Conservation (phyloP, 2,329 filamentous ascomycete genomes). For the Exserohilum turcica region DNA sequence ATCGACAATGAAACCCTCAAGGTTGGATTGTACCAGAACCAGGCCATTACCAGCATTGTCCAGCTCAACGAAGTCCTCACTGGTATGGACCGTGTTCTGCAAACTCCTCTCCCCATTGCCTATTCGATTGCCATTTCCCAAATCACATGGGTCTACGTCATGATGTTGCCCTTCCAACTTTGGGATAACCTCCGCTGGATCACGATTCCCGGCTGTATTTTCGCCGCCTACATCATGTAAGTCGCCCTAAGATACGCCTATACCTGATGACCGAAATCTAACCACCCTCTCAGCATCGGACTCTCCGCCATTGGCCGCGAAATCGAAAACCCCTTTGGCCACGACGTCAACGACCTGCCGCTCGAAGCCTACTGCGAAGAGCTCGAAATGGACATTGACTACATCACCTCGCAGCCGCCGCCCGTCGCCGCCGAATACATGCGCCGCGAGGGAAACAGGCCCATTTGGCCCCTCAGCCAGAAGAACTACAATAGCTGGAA, state of each 20-base stretch:
- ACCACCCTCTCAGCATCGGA: slow-evolving; percentile 59
- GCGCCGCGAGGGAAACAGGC: slow-evolving; percentile 55
- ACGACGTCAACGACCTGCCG: slow-evolving; percentile 75
- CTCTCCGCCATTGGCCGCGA: slow-evolving; percentile 77
- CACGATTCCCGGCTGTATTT: slow-evolving; percentile 76
- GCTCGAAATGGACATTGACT: slow-evolving; percentile 74
- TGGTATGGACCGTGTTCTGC: slow-evolving; percentile 76
- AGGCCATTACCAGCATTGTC: slow-evolving; percentile 62
- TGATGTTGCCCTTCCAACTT: slow-evolving; percentile 82
- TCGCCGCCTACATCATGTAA: slow-evolving; percentile 76
- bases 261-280: neutral
- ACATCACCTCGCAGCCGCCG: slow-evolving; percentile 65
- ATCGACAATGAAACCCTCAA: slow-evolving; percentile 62
- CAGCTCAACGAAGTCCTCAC: slow-evolving; percentile 73
- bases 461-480: slow-evolving; percentile 61
- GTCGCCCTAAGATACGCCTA: neutral
- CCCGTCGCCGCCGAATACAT: slow-evolving; percentile 61
- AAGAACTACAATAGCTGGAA: slow-evolving; percentile 50
- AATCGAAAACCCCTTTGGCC: slow-evolving; percentile 84
- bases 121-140: slow-evolving; percentile 85
- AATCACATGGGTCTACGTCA: slow-evolving; percentile 83
- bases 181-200: slow-evolving; percentile 68
- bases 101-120: slow-evolving; percentile 79
- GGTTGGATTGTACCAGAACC: slow-evolving; percentile 64
- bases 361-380: slow-evolving; percentile 75